phyloP scores from a whole-genome alignment of 1,284 basidiomycete species.

The Neolentinus lepideus region DNA sequence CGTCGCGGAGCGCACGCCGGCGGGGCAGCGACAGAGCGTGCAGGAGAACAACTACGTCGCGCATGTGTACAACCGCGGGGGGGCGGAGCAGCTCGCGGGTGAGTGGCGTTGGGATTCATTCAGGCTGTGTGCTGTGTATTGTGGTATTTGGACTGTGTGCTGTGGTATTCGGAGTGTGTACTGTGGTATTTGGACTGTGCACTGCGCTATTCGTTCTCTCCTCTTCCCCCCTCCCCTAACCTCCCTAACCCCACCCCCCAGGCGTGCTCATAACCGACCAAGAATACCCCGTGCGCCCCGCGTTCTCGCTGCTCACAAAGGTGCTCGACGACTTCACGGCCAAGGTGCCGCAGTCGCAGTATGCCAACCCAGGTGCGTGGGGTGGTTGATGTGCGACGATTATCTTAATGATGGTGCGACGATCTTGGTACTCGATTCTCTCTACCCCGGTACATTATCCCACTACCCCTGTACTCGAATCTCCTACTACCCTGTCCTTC shows the following conservation, averaged over 20 bases:
- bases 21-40: constrained; percentile 87
- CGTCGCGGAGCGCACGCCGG: constrained; percentile 84
- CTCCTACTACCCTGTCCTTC: no score
- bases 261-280: constrained; percentile 92
- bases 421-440: no score
- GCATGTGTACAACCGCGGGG: constrained; percentile 85
- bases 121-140: neutral
- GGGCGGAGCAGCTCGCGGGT: constrained; percentile 78
- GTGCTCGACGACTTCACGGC: constrained; percentile 89
- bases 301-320: constrained; percentile 94
- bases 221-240: no score
- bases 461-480: no score
- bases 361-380: constrained; percentile 30
- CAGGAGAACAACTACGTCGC: constrained; percentile 94
- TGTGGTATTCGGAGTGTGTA: no score
- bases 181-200: no score
- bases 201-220: no score
- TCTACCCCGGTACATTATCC: no score
- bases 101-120: constrained; percentile 18
- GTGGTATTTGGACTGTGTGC: neutral
- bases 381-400: no score
- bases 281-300: constrained; percentile 95
- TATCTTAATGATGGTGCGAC: no score
- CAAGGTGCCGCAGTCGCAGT: constrained; percentile 69
- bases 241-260: constrained; percentile 18